Conservation (phyloP, 2,329 filamentous ascomycete genomes). For the Pseudopyrenochaeta lycopersici region DNA sequence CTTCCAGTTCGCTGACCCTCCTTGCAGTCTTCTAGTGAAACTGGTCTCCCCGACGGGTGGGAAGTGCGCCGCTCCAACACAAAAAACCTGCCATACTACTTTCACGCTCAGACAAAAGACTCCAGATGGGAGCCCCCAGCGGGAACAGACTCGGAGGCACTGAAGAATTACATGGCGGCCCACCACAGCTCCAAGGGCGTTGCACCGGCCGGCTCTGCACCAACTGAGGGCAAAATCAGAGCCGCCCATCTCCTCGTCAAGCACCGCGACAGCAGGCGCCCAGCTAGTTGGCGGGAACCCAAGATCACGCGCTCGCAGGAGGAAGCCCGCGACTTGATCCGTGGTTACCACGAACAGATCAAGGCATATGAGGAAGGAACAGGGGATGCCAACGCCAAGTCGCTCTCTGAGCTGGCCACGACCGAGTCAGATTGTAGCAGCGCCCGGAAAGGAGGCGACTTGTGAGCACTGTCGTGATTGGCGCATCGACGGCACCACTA, state of each 20-base stretch:
- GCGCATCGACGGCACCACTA: not conserved
- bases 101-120: constrained; percentile 85
- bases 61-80: constrained; percentile 98
- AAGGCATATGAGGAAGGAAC: constrained; percentile 66
- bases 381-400: constrained; percentile 24
- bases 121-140: constrained; percentile 95
- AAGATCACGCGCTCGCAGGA: constrained; percentile 89
- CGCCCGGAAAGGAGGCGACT: constrained; percentile 89
- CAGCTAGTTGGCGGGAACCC: constrained; percentile 91
- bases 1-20: constrained; percentile 27
- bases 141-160: constrained; percentile 87
- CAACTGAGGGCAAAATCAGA: constrained; percentile 80
- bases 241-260: constrained; percentile 94
- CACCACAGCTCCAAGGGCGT: constrained; percentile 74
- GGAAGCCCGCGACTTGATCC: constrained; percentile 81
- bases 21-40: constrained; percentile 38
- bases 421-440: constrained; percentile 96
- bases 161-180: constrained; percentile 92
- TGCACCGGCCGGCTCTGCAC: constrained; percentile 46
- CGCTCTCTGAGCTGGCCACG: constrained; percentile 82
- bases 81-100: constrained; percentile 99
- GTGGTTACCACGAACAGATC: constrained; percentile 79
- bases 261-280: constrained; percentile 85
- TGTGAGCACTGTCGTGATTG: constrained; percentile 62
- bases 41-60: constrained; percentile 84